Evolutionary conservation across 768 basidiomycete genomes (phyloP), one percentile per base, ranked within the genome.

Genomic region (Suillus ampliporus): DNA sequence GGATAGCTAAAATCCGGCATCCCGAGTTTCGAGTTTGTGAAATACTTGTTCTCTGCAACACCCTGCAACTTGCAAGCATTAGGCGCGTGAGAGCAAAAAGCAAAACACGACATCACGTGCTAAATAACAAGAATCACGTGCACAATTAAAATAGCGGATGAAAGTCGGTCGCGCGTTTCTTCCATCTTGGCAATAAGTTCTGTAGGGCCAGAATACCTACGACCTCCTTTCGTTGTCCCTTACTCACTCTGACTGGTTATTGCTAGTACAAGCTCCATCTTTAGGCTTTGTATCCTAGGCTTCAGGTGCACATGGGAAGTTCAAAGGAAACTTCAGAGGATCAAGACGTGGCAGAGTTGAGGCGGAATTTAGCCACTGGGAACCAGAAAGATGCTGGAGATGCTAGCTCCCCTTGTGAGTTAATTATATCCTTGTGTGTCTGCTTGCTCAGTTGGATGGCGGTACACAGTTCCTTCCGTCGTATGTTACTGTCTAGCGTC

Each of bases 401-500:
- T 13, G 43, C 60, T 21, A 63, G 69, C 26, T 77, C 76, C 2
- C 63, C 71, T 21, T 63, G 72, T 74, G 62, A 65, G 76, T 59
- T 46, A 14, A 40, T 53, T 37, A 26, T 38, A 34, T 31, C 6
- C 7, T 21, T 46, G 23, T 40, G 4, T 31, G 3, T 31, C 14
- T 14, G 31, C 40, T 52, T 38, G 5, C n/a, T 34, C 54, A 21
- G 50, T 52, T 19, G 40, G 64, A 10, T n/a, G 13, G 9, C 19
- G 28, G 34, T n/a, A 13, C 57, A 35, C 69, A 94, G 93, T 91
- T 21, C 82, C 91, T 35, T 88, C 97, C 38, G 91, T 98, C 65
- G 65, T 89, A 62, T 91, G 90, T 71, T 99, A 98, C 74, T 99
- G 97, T 72, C 63, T 91, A 15, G 94, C 96, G 1, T 95, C 93